Base-by-base conservation (phyloP, 345 rosid species). In the Capsella bursapastoris region DNA sequence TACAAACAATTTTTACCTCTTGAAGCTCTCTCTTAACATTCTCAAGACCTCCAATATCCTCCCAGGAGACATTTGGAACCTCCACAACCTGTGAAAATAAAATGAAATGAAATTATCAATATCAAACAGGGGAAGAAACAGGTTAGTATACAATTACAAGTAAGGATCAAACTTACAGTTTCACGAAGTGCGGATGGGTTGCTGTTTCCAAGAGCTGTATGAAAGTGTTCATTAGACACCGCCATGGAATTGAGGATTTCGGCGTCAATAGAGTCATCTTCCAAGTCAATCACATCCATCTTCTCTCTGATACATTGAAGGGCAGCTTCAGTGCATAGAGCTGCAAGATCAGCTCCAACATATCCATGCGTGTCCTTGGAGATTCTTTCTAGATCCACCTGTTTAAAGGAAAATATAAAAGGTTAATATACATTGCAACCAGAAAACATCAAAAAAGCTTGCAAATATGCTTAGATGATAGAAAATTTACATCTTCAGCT, bases 281-380 rank as follows among this genome's bases (percentile, higher is more conserved):
- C 97, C 80, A 94, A 83, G 83, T 91, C 98, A 74, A 91, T 94
- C 66, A 91, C 97, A 68, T 91, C 97, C 97, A 93, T 93, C 84
- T 91, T 93, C 83, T 93, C 98, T 74, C 98, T 83, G 60, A 94
- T 94, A 84, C 98, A 94, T 76, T 94, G 98, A 75, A 94, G 94
- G 15, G 97, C 98, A 78, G 97, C 92, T 80, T 94, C 98, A 14
- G 98, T 91, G 72, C 98, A 94, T 4, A 94, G 84, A 38, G 98
- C 98, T 28, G 97, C 98, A 52, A 94, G 90, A 77, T 94, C 98
- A 78, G 97, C 96, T 78, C 97, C 98, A 82, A 94, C 98, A 83
- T 89, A 94, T 43, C 98, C 98, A 78, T 94, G 98, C 1, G 97
- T 91, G 70, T 91, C 88, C 82, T 91, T 90, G 16, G 95, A 70